phyloP scores from a whole-genome alignment of 176 grass and related monocot species.

The Tillandsia leiboldiana region DNA sequence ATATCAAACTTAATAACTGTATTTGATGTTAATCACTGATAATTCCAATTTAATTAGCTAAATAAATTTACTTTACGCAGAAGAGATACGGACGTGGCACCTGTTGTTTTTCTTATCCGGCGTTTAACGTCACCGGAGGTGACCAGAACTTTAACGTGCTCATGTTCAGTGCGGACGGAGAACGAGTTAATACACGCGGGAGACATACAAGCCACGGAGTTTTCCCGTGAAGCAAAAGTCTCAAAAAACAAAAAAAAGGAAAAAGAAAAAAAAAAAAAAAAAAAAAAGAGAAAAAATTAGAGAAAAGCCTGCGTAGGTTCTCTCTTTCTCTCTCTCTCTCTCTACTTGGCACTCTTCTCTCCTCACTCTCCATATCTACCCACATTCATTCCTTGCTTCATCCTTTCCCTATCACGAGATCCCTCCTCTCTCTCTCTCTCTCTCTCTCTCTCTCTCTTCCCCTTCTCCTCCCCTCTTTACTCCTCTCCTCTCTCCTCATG shows the following conservation, averaged over 20 bases:
- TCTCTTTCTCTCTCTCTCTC: constrained; percentile 4
- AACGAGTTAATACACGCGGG: too few relatives aligned
- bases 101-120: too few relatives aligned
- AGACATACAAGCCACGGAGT: not conserved
- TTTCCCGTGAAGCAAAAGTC: not conserved
- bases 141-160: not conserved
- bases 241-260: not conserved
- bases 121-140: not conserved
- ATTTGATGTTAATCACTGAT: too few relatives aligned
- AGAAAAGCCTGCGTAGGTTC: not conserved
- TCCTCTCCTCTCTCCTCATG: not conserved
- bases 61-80: not conserved
- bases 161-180: not conserved
- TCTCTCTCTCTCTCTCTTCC: not conserved
- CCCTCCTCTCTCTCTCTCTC: constrained; percentile 18
- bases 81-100: not conserved
- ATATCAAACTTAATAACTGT: too few relatives aligned
- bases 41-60: not conserved
- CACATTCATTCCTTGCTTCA: constrained; percentile 46
- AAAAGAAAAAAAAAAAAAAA: constrained; percentile 2
- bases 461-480: not conserved
- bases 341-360: constrained; percentile 3
- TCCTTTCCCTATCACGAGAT: constrained; percentile 36
- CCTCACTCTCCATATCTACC: constrained; percentile 38
- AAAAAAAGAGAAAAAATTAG: constrained; percentile 1